Evolutionary conservation across 352 stramenopile species (phyloP).

Genomic region (Pythium dissotocum): DNA sequence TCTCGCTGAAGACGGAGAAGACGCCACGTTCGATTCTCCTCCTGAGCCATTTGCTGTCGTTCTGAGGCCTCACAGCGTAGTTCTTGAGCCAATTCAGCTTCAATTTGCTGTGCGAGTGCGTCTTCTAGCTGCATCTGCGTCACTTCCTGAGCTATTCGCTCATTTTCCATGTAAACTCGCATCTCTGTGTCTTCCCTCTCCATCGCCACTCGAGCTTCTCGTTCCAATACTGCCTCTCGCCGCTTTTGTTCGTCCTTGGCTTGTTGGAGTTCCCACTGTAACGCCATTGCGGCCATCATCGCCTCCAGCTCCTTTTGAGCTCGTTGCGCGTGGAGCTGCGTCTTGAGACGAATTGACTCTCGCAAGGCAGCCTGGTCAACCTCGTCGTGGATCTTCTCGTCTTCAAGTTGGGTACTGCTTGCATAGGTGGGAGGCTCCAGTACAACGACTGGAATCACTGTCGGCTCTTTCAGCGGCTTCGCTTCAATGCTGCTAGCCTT

Average conservation of each 20-base stretch:
- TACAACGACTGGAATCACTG: neutral
- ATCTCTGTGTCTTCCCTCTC: conserved; percentile 24
- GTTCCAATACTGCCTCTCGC: conserved; percentile 16
- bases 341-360: neutral
- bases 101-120: neutral
- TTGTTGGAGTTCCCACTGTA: conserved; percentile 30
- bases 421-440: neutral
- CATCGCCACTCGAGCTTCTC: conserved; percentile 17
- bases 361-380: neutral
- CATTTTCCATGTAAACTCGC: neutral
- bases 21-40: conserved; percentile 19
- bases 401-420: neutral
- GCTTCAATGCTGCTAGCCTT: neutral
- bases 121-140: conserved; percentile 14
- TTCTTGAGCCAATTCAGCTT: neutral
- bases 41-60: conserved; percentile 15
- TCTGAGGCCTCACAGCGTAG: neutral
- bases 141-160: neutral
- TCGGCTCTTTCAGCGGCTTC: too few relatives aligned
- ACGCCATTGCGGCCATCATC: conserved; percentile 23
- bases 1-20: neutral
- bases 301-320: conserved; percentile 10
- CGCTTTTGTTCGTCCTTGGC: conserved; percentile 16
- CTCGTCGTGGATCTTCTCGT: neutral
- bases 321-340: conserved; percentile 6